Percentiles rank a stretch among this genome's conserved stretches.
phyloP scores from a whole-genome alignment of 164 flowering plant species.

The Brasenia schreberi region DNA sequence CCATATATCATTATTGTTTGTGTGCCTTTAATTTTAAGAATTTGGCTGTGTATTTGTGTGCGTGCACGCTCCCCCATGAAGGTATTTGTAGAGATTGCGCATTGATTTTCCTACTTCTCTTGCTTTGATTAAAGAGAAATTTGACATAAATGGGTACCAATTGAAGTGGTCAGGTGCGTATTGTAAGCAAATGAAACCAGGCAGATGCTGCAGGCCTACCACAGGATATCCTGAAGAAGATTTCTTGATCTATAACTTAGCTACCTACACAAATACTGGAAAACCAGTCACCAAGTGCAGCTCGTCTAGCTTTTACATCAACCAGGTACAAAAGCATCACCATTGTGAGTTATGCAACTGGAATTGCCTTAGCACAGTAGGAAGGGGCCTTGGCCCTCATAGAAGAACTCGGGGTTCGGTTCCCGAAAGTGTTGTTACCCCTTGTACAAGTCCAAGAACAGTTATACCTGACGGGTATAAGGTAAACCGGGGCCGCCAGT shows the following conservation, averaged over 20 bases:
- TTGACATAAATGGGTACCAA: not conserved
- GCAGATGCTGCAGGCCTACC: slow-evolving; percentile 7
- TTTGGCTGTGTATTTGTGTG: too few relatives aligned
- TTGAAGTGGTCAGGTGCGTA: slow-evolving; percentile 11
- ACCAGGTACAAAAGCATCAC: slow-evolving; percentile 2
- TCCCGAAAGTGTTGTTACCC: too few relatives aligned
- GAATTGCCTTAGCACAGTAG: slow-evolving; percentile 3
- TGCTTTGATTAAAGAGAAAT: too few relatives aligned
- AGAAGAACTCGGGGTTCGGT: not conserved
- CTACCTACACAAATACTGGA: slow-evolving; percentile 4
- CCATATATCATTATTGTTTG: too few relatives aligned
- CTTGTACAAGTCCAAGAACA: too few relatives aligned
- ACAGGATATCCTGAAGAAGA: slow-evolving; percentile 5
- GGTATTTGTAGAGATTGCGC: too few relatives aligned
- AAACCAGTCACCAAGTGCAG: slow-evolving; percentile 1
- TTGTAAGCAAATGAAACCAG: slow-evolving; percentile 4
- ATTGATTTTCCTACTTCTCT: too few relatives aligned
- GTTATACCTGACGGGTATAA: too few relatives aligned
- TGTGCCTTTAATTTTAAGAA: too few relatives aligned
- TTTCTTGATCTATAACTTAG: slow-evolving; percentile 4
- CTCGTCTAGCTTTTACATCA: not conserved
- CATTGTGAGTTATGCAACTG: not conserved
- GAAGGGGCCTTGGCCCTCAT: slow-evolving; percentile 2
- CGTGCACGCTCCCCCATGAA: too few relatives aligned
- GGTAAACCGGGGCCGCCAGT: too few relatives aligned